Percentiles rank a stretch among this genome's conserved stretches.
Evolutionary conservation across 352 stramenopile species (phyloP).

Genomic region (Plasmopara viticola): DNA sequence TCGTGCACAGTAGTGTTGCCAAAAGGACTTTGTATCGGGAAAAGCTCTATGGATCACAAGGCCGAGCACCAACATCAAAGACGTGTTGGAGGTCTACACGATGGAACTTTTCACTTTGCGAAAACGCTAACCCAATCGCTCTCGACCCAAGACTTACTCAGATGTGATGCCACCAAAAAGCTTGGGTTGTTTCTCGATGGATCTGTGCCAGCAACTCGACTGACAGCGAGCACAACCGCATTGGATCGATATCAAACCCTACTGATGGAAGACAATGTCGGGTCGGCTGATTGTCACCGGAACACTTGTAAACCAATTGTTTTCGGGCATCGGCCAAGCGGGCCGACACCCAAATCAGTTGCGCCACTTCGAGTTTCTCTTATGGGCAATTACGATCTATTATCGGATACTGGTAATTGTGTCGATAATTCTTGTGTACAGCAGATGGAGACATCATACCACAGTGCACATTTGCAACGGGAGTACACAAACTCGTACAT

Average conservation of each 20-base stretch:
- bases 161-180: constrained; percentile 1
- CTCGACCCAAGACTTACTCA: constrained; percentile 41
- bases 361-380: constrained; percentile 17
- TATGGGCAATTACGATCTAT: constrained; percentile 5
- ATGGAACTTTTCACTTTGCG: constrained; percentile 36
- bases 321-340: constrained; percentile 24
- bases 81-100: constrained; percentile 41
- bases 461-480: not conserved
- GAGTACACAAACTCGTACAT: constrained; percentile 42
- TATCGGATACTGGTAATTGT: not conserved
- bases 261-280: constrained; percentile 11
- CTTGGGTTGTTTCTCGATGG: constrained; percentile 36
- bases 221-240: constrained; percentile 34
- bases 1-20: constrained; percentile 53
- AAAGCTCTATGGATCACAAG: constrained; percentile 46
- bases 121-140: constrained; percentile 28
- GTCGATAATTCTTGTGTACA: not conserved
- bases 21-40: constrained; percentile 42
- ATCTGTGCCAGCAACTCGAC: constrained; percentile 14
- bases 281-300: not conserved
- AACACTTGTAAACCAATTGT: constrained; percentile 22
- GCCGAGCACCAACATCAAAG: constrained; percentile 30
- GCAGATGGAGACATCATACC: not conserved
- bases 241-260: constrained; percentile 39
- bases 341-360: constrained; percentile 22